phyloP scores from a whole-genome alignment of 371 early-diverging fungal species.

The Syncephalastrum racemosum region DNA sequence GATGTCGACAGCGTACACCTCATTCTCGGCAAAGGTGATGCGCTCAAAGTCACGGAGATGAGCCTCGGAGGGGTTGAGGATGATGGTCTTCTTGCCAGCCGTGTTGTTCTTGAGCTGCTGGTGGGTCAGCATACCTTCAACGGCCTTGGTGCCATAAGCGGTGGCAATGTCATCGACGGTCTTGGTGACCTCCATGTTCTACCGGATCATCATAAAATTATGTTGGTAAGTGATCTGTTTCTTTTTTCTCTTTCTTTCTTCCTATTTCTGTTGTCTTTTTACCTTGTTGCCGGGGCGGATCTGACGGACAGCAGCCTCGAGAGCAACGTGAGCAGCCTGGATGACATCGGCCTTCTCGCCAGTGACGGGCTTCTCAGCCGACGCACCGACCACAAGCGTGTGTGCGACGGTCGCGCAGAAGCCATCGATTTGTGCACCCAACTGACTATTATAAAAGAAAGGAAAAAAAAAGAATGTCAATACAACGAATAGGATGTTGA shows the following conservation, averaged over 20 bases:
- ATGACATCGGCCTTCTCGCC: conserved; percentile 90
- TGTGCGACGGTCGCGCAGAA: conserved; percentile 85
- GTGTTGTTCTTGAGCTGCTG: conserved; percentile 84
- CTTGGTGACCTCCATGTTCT: conserved; percentile 81
- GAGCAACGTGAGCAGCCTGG: conserved; percentile 83
- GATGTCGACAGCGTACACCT: conserved; percentile 87
- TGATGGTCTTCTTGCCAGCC: conserved; percentile 90
- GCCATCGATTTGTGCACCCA: conserved; percentile 96
- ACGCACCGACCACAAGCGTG: conserved; percentile 89
- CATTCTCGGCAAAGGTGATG: conserved; percentile 80
- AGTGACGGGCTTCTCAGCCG: conserved; percentile 73
- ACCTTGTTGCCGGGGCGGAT: conserved; percentile 85
- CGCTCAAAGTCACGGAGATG: conserved; percentile 76
- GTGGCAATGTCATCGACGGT: conserved; percentile 76
- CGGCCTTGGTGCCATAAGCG: conserved; percentile 83
- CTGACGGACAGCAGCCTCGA: conserved; percentile 81
- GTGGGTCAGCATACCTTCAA: conserved; percentile 90
- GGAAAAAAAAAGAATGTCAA: conserved; percentile 7
- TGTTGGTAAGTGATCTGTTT: background rate
- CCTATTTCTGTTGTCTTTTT: conserved; percentile 8
- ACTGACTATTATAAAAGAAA: conserved; percentile 54
- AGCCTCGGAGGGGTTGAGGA: conserved; percentile 83
- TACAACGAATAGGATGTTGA: background rate
- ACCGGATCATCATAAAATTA: background rate
- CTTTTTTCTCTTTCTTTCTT: too few relatives aligned